Percentiles rank a stretch among this genome's conserved stretches.
Evolutionary conservation across 306 rosid genomes (phyloP).

Genomic region (Dalbergia cultrata): DNA sequence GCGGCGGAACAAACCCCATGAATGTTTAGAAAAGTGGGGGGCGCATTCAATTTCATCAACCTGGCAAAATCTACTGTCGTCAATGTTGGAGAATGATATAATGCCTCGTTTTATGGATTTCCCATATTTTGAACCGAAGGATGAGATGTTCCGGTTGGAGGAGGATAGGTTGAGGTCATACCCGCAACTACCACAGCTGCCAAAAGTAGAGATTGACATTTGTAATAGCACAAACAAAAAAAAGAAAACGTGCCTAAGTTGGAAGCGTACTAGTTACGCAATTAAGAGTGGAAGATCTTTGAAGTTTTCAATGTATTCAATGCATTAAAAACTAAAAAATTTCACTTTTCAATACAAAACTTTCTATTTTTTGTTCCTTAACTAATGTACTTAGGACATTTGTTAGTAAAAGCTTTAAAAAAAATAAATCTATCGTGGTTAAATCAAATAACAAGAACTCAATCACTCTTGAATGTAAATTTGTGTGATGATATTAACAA

Average conservation of each 20-base stretch:
- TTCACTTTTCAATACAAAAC: too few relatives aligned
- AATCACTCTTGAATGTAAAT: not conserved
- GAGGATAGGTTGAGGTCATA: slow-evolving; percentile 88
- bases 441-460: not conserved
- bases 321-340: too few relatives aligned
- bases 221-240: not conserved
- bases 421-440: not conserved
- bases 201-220: slow-evolving; percentile 23
- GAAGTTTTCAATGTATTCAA: too few relatives aligned
- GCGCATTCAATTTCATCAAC: slow-evolving; percentile 77
- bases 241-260: too few relatives aligned
- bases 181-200: slow-evolving; percentile 92
- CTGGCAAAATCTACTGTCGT: slow-evolving; percentile 78
- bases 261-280: too few relatives aligned
- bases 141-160: slow-evolving; percentile 69
- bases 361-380: too few relatives aligned
- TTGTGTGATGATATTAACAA: not conserved
- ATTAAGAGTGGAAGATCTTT: too few relatives aligned
- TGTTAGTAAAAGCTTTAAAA: not conserved
- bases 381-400: too few relatives aligned
- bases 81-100: slow-evolving; percentile 80
- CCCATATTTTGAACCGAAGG: slow-evolving; percentile 83
- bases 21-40: slow-evolving; percentile 75
- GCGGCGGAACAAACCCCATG: slow-evolving; percentile 79
- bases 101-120: slow-evolving; percentile 88